Percentiles rank a stretch among this genome's conserved stretches.
phyloP scores from a whole-genome alignment of 192 early-diverging fungal genomes.

The Anaeromyces robustus region DNA sequence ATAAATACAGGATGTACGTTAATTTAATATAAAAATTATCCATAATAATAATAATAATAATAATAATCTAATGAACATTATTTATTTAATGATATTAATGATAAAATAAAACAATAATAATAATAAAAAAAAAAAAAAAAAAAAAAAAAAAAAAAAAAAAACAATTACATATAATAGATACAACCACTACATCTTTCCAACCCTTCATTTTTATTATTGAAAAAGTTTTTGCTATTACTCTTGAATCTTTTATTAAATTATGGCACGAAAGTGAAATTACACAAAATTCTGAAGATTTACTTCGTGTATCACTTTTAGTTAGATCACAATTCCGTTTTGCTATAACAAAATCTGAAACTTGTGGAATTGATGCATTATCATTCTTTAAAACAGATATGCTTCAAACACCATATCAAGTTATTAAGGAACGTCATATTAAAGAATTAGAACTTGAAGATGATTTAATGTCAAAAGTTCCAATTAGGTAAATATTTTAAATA shows the following conservation, averaged over 20 bases:
- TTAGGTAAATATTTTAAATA: constrained; percentile 23
- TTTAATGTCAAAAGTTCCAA: constrained; percentile 34
- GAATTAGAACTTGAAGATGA: constrained; percentile 54
- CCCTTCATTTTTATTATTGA: constrained; percentile 46
- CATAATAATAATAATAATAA: background rate
- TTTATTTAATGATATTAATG: background rate
- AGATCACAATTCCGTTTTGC: constrained; percentile 41
- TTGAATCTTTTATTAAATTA: constrained; percentile 35
- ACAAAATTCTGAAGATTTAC: constrained; percentile 22
- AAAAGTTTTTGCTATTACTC: constrained; percentile 29
- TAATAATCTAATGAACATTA: too few relatives aligned
- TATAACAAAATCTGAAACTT: constrained; percentile 10
- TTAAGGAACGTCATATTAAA: constrained; percentile 46
- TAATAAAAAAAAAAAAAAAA: background rate
- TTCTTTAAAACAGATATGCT: constrained; percentile 47
- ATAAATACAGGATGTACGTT: constrained; percentile 43
- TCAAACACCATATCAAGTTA: constrained; percentile 33
- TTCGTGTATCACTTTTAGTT: constrained; percentile 35
- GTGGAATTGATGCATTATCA: constrained; percentile 8
- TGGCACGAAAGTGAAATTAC: constrained; percentile 48
- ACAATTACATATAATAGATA: constrained; percentile 10
- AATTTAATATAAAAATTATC: background rate
- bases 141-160: too few relatives aligned
- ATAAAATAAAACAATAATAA: constrained; percentile 4
- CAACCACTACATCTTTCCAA: constrained; percentile 39